These are phyloP conservation scores for Globisporangium heterothallicum DNA, from an alignment of 352 stramenopile genomes.

Conservation along the genomic window DNA sequence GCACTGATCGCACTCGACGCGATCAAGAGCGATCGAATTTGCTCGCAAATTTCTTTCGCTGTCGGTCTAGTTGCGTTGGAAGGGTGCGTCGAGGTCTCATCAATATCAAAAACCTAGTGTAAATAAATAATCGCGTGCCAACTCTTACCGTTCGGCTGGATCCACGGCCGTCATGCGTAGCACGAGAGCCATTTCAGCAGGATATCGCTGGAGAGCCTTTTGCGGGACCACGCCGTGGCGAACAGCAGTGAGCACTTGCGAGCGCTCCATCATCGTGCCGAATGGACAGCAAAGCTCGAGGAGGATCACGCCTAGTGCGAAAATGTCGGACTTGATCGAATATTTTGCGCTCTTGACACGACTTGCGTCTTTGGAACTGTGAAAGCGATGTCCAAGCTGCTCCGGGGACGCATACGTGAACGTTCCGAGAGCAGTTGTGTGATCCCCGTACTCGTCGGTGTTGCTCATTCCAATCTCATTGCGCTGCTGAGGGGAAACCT, in stretches of 20 bases:
- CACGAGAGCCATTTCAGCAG: constrained; percentile 68
- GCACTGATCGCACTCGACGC: constrained; percentile 28
- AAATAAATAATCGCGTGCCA: no score
- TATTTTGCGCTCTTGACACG: constrained; percentile 72
- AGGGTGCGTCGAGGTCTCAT: background rate
- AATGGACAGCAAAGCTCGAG: constrained; percentile 82
- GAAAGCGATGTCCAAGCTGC: constrained; percentile 66
- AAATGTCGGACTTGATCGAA: constrained; percentile 84
- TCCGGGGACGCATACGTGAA: constrained; percentile 87
- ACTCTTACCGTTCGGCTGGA: constrained; percentile 42
- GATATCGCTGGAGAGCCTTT: constrained; percentile 49
- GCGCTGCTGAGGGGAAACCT: constrained; percentile 16
- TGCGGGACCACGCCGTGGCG: constrained; percentile 76
- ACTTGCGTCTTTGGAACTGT: constrained; percentile 29
- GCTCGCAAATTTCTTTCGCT: constrained; percentile 54
- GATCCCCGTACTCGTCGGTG: constrained; percentile 33
- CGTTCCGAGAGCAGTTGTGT: constrained; percentile 76
- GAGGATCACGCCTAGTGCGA: constrained; percentile 76
- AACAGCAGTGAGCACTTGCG: constrained; percentile 73
- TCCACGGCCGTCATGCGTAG: constrained; percentile 75
- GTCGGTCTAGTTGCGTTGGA: constrained; percentile 29
- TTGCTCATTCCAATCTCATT: constrained; percentile 21
- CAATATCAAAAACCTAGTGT: background rate
- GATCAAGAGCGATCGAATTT: constrained; percentile 42
- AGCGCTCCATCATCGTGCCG: constrained; percentile 83